These are phyloP conservation scores for Furcasterigmium sp. DNA, from an alignment of 2,329 filamentous ascomycete species.

Conservation along the genomic window DNA sequence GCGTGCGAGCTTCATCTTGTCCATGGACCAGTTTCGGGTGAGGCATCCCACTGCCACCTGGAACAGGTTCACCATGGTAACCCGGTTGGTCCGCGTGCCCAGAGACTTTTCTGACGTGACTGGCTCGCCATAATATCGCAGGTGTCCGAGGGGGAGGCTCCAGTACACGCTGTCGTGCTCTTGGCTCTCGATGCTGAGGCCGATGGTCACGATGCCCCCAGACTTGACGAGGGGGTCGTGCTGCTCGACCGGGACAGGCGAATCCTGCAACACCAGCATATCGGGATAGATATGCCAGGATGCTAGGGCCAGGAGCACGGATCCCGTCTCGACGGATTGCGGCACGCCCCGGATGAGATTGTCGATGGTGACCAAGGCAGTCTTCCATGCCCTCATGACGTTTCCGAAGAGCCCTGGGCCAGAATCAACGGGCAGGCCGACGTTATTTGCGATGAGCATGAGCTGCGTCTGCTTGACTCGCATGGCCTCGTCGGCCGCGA, in stretches of 20 bases:
- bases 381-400: background rate
- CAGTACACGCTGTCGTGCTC: background rate
- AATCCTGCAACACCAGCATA: background rate
- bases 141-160: background rate
- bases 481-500: slow-evolving; percentile 4
- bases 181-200: background rate
- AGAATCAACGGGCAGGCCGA: background rate
- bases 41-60: background rate
- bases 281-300: slow-evolving; percentile 1
- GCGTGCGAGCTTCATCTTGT: too few relatives aligned
- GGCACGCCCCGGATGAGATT: background rate
- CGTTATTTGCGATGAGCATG: background rate
- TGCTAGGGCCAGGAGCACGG: background rate
- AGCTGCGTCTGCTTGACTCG: background rate
- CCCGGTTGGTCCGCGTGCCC: background rate
- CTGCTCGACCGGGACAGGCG: background rate
- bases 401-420: background rate
- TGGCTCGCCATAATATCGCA: background rate
- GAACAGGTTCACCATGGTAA: background rate
- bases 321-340: background rate
- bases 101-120: background rate
- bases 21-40: background rate
- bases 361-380: background rate
- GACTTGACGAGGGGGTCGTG: background rate
- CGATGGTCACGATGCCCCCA: background rate